Conservation (phyloP, 352 stramenopile species). For the Phytophthora idaei region DNA sequence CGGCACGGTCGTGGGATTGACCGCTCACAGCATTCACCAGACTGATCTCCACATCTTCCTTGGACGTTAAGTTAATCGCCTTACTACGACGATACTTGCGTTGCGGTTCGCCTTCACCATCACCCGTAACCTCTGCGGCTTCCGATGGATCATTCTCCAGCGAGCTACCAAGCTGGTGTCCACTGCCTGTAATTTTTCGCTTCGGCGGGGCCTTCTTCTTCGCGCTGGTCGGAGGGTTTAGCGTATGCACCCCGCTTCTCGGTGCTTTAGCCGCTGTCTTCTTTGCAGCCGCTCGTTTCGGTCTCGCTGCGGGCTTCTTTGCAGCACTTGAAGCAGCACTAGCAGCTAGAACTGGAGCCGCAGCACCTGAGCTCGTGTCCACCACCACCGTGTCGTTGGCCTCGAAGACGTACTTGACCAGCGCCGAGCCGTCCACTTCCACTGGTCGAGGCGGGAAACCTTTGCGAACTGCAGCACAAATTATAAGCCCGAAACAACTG, state of each 20-base stretch:
- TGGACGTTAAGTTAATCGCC: slow-evolving; percentile 70
- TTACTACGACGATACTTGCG: slow-evolving; percentile 59
- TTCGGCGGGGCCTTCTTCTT: slow-evolving; percentile 42
- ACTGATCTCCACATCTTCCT: slow-evolving; percentile 74
- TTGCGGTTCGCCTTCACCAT: slow-evolving; percentile 33
- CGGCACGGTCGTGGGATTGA: slow-evolving; percentile 51
- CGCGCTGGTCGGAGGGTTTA: slow-evolving; percentile 30
- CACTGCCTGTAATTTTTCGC: slow-evolving; percentile 49
- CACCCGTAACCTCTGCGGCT: slow-evolving; percentile 3
- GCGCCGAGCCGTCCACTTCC: slow-evolving; percentile 38
- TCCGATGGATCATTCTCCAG: slow-evolving; percentile 33
- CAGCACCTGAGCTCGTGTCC: slow-evolving; percentile 19
- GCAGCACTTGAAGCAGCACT: slow-evolving; percentile 11
- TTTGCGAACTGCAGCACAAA: slow-evolving; percentile 51
- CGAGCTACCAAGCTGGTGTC: slow-evolving; percentile 62
- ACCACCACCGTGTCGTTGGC: slow-evolving; percentile 82
- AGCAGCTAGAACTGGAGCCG: slow-evolving; percentile 11
- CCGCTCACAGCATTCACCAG: slow-evolving; percentile 73
- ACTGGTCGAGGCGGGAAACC: slow-evolving; percentile 68
- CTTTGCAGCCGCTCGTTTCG: slow-evolving; percentile 30
- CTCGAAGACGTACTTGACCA: slow-evolving; percentile 57
- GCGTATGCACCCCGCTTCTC: slow-evolving; percentile 54
- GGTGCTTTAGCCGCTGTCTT: slow-evolving; percentile 24
- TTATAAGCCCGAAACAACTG: background rate
- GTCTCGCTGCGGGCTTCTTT: slow-evolving; percentile 12